Evolutionary conservation across 2,329 filamentous ascomycete genomes (phyloP).

Genomic region (Aspergillus cejpii): DNA sequence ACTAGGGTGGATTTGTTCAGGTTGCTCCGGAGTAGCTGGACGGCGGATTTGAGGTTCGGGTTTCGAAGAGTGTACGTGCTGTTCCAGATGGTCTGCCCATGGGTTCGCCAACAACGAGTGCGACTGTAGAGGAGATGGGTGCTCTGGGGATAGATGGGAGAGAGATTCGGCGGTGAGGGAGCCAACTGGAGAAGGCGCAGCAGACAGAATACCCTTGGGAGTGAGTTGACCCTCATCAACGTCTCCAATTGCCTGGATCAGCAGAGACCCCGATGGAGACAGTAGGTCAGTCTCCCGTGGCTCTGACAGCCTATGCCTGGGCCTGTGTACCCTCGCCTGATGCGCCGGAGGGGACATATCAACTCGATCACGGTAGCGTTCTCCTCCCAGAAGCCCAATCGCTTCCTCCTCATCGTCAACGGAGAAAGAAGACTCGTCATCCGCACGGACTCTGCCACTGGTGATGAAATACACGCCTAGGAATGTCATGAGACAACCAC

Average conservation of each 20-base stretch:
- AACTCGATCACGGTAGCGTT: constrained; percentile 33
- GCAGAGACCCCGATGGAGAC: constrained; percentile 31
- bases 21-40: constrained; percentile 22
- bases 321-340: constrained; percentile 16
- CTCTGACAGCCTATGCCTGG: constrained; percentile 10
- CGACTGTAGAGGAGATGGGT: constrained; percentile 28
- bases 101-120: constrained; percentile 35
- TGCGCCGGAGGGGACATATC: constrained; percentile 25
- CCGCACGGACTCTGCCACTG: constrained; percentile 60
- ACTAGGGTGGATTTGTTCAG: constrained; percentile 13
- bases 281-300: constrained; percentile 15
- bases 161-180: constrained; percentile 31
- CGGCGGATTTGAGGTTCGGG: constrained; percentile 23
- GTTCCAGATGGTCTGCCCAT: constrained; percentile 30
- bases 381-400: constrained; percentile 37
- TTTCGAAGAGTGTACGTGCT: constrained; percentile 10
- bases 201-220: constrained; percentile 29
- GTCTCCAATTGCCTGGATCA: constrained; percentile 28
- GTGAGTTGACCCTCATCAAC: constrained; percentile 31
- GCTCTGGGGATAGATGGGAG: constrained; percentile 23
- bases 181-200: constrained; percentile 24
- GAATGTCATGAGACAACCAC: constrained; percentile 87
- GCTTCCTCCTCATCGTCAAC: constrained; percentile 57
- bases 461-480: constrained; percentile 97
- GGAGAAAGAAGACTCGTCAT: constrained; percentile 57